Evolutionary conservation across 495 filamentous ascomycete species (phyloP).

Genomic region (Apiosordaria backusii): DNA sequence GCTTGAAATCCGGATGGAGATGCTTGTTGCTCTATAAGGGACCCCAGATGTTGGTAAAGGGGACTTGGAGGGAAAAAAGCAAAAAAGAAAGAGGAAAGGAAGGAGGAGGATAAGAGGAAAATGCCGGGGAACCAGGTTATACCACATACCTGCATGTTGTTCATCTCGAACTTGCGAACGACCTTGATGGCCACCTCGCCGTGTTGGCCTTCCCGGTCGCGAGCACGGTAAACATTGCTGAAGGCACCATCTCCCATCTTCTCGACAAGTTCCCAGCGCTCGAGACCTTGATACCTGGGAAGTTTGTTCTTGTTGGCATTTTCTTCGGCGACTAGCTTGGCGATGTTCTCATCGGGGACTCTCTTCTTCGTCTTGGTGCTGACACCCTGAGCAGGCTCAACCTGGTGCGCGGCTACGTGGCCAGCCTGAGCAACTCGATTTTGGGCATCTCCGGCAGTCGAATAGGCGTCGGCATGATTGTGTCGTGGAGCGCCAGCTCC

Average conservation of each 20-base stretch:
- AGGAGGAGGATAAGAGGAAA: constrained; percentile 19
- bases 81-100: constrained; percentile 21
- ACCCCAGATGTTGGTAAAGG: constrained; percentile 42
- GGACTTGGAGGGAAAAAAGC: constrained; percentile 24
- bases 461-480: constrained; percentile 46
- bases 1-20: constrained; percentile 89
- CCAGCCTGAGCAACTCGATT: constrained; percentile 65
- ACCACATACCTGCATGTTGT: constrained; percentile 85
- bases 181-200: constrained; percentile 96
- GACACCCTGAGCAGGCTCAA: constrained; percentile 34
- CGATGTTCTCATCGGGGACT: constrained; percentile 63
- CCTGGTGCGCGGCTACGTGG: constrained; percentile 54
- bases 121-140: constrained; percentile 17
- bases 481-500: constrained; percentile 14
- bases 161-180: constrained; percentile 98
- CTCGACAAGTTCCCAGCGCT: constrained; percentile 83
- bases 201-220: constrained; percentile 62
- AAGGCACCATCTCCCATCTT: constrained; percentile 99
- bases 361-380: constrained; percentile 46
- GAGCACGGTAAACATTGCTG: constrained; percentile 94
- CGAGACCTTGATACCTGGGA: constrained; percentile 86
- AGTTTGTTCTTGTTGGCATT: constrained; percentile 77
- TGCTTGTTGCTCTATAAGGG: constrained; percentile 70
- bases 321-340: constrained; percentile 87
- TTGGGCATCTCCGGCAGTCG: constrained; percentile 55